Conservation (phyloP, 768 basidiomycete species). For the Amanita subjunquillea region DNA sequence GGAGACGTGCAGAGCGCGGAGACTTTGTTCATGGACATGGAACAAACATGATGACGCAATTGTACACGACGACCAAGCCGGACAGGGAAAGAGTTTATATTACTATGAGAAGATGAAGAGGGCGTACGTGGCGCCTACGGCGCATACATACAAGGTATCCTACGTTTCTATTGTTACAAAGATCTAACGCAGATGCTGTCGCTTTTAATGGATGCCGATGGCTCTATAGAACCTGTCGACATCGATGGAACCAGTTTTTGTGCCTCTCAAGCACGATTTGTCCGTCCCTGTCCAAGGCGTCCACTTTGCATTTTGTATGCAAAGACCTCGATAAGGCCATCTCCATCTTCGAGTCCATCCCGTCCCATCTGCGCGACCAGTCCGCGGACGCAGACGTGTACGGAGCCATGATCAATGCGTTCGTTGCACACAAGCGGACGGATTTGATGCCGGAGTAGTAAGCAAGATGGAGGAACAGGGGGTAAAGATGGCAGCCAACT, state of each 20-base stretch:
- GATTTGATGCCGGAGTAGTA: constrained; percentile 69
- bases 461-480: constrained; percentile 47
- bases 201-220: constrained; percentile 86
- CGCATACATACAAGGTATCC: constrained; percentile 87
- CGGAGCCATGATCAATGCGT: constrained; percentile 83
- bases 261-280: constrained; percentile 36
- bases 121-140: constrained; percentile 61
- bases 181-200: constrained; percentile 17
- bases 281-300: constrained; percentile 32
- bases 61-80: constrained; percentile 84
- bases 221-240: constrained; percentile 76
- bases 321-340: constrained; percentile 75
- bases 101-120: constrained; percentile 61
- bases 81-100: constrained; percentile 61
- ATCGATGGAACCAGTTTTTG: constrained; percentile 63
- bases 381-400: constrained; percentile 78
- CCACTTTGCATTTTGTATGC: constrained; percentile 60
- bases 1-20: constrained; percentile 82
- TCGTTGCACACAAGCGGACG: constrained; percentile 67
- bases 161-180: not conserved
- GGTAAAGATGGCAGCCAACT: constrained; percentile 85
- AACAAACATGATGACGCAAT: too few species aligned
- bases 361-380: constrained; percentile 30
- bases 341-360: constrained; percentile 66
- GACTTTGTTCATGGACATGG: constrained; percentile 81